Conservation (phyloP, 441 rosid genomes). For the Eruca vesicaria region DNA sequence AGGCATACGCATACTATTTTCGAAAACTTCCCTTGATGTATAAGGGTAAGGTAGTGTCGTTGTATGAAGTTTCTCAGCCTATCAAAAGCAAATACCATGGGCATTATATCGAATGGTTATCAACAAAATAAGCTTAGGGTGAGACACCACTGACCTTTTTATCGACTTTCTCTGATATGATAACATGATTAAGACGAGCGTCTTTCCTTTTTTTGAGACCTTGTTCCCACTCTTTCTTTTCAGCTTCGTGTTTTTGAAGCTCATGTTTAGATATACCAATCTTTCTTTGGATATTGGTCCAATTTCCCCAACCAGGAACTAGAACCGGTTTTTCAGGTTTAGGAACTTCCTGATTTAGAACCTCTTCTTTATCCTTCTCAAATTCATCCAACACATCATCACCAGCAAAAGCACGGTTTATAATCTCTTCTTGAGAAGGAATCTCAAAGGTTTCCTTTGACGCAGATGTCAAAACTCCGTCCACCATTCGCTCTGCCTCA, state of each 20-base stretch:
- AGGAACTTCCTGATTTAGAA: conserved; percentile 72
- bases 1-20: conserved; percentile 83
- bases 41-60: conserved; percentile 77
- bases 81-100: conserved; percentile 25
- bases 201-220: conserved; percentile 81
- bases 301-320: conserved; percentile 94
- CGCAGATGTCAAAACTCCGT: conserved; percentile 63
- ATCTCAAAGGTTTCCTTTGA: conserved; percentile 54
- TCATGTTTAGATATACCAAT: conserved; percentile 74
- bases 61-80: conserved; percentile 82
- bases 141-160: conserved; percentile 63
- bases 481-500: conserved; percentile 78
- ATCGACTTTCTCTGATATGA: conserved; percentile 82
- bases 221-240: conserved; percentile 64
- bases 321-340: conserved; percentile 77
- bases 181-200: conserved; percentile 70
- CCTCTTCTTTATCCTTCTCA: conserved; percentile 61
- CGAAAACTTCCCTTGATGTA: conserved; percentile 74
- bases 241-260: conserved; percentile 74
- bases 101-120: neutral
- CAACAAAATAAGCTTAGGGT: neutral
- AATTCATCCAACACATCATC: conserved; percentile 85
- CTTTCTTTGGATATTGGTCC: conserved; percentile 71
- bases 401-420: conserved; percentile 87
- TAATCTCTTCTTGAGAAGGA: conserved; percentile 90